phyloP scores from a whole-genome alignment of 78 protist genomes.

The Dictyostelium capitatum region DNA sequence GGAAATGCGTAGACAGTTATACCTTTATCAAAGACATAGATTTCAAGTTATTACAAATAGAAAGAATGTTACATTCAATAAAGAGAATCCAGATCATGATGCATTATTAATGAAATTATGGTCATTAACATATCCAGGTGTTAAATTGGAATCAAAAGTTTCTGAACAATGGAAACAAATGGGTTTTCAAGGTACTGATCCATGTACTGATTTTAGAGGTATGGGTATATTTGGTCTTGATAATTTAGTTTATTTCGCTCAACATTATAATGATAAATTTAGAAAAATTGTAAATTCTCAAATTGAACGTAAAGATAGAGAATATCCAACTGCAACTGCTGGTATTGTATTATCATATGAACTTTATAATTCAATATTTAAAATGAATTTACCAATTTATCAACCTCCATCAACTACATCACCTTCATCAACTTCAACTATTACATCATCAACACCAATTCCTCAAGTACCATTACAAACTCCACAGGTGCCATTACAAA shows the following conservation, averaged over 20 bases:
- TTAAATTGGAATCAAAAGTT: conserved; percentile 47
- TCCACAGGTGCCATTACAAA: too few relatives aligned
- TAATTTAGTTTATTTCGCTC: conserved; percentile 70
- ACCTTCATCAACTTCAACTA: background rate
- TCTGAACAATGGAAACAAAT: conserved; percentile 74
- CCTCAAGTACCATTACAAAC: too few relatives aligned
- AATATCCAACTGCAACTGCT: conserved; percentile 68
- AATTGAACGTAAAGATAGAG: conserved; percentile 60
- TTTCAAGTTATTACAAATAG: conserved; percentile 28
- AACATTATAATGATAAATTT: conserved; percentile 50
- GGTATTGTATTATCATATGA: conserved; percentile 48
- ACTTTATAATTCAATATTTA: conserved; percentile 25
- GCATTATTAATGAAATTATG: conserved; percentile 54
- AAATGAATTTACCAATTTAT: background rate
- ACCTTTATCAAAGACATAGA: conserved; percentile 51
- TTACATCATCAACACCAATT: background rate
- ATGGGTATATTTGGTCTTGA: conserved; percentile 81
- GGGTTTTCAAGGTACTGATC: conserved; percentile 80
- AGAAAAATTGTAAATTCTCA: conserved; percentile 41
- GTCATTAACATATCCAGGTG: conserved; percentile 55
- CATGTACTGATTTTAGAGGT: conserved; percentile 75
- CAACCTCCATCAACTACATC: background rate
- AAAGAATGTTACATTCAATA: conserved; percentile 26
- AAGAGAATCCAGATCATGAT: conserved; percentile 53
- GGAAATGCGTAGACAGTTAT: conserved; percentile 47